Evolutionary conservation across 1,284 basidiomycete genomes (phyloP), one percentile per base, ranked within the genome.

Genomic region (Sanghuangporus sanghuang): DNA sequence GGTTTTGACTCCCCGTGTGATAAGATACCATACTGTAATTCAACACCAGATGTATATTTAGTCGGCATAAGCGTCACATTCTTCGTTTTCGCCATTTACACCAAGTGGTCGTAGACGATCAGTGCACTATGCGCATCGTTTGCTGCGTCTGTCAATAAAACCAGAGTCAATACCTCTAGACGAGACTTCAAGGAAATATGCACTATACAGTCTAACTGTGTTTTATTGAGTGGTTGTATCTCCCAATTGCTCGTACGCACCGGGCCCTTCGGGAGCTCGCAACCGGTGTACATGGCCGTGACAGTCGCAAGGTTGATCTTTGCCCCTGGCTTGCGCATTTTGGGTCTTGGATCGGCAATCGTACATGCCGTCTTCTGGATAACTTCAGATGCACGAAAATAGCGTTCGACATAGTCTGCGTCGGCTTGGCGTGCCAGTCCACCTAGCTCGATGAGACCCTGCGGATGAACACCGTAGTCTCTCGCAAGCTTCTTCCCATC

Each of bases 191-290:
- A 57, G 16, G 9, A 65, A 16, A 49, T 44, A 59, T 59, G 42
- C 0, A 6, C 70, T 79, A 57, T 59, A 85, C 85, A 87, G 61
- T 78, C 74, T 46, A 80, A 69, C 73, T 85, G 84, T 54, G 70
- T 69, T 39, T 70, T 62, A 21, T 71, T 75, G 18, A 88, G 73
- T 12, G 64, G 61, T 3, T 71, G 49, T 0, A 68, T 72, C 68
- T 87, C 85, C 86, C 86, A 88, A 66, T 88, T 80, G 54, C 81
- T 77, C 40, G 73, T 78, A n/a, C 85, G 78, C 14, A 80, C 81
- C 44, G 71, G 71, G 12, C 80, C 81, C 69, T 89, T 89, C 58
- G 71, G 68, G 35, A 88, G 73, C 0, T 71, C 75, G 66, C 76
- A 81, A 23, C 70, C 68, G 11, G 80, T 80, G 67, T 86, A 87